Base-by-base conservation (phyloP, 768 basidiomycete genomes). In the Mycena albidolilacea region DNA sequence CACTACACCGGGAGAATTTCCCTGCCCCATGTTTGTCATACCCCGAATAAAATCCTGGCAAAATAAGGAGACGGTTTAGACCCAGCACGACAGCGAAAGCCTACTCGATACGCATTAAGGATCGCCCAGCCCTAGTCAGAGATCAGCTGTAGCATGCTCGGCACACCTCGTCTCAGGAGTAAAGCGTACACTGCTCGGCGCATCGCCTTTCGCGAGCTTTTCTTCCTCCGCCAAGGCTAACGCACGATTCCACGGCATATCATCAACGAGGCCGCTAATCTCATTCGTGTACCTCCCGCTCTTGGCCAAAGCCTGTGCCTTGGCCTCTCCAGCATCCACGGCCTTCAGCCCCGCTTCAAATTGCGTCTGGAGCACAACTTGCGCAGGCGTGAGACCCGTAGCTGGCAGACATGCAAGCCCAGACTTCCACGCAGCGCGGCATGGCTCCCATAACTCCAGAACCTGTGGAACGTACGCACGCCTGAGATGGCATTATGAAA, bases 291-390 rank as follows among this genome's bases (percentile, higher is more conserved):
- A 23, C 35, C 59, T 66, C 19, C 64, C 44, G 11, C 39, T 69
- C 15, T 67, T 38, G 30, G 35, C 66, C 5, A 37, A 44, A 41
- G 23, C 11, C 14, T 54, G n/a, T 50, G 15, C 5, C 35, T 64
- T 37, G 6, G 73, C 72, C 14, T 55, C 41, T 58, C 72, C 30
- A 10, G 44, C n/a, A 66, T 79, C 69, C 8, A 79, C 79, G 48
- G 80, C 79, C 44, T 79, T 75, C 10, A 85, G 69, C 11, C 79
- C 78, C 0, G 77, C 77, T 9, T 77, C 67, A 64, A 85, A 86
- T 71, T 86, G 84, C 2, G 75, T 73, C 60, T 81, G 82, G 58
- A 86, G 84, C 44, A 75, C 78, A 72, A 79, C 71, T 39, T 87
- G 81, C 1, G 77, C 74, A 2, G 78, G 70, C 7, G 78, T 80